Evolutionary conservation across 345 rosid species (phyloP).

Genomic region (Eutrema yunnanense): DNA sequence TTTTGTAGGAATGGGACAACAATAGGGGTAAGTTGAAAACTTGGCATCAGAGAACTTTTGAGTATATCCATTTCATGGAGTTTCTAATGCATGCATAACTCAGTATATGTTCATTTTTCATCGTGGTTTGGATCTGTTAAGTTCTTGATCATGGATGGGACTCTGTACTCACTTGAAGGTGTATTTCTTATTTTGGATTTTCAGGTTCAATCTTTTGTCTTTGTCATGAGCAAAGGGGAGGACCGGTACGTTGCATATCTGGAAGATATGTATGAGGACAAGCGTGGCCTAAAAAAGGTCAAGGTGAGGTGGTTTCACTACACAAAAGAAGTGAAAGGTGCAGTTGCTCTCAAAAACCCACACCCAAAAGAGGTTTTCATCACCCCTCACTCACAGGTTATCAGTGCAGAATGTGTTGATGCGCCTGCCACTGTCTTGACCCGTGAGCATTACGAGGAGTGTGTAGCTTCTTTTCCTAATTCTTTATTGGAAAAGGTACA

Average conservation of each 20-base stretch:
- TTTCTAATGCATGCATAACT: neutral
- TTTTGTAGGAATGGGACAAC: slow-evolving; percentile 78
- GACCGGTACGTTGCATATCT: slow-evolving; percentile 77
- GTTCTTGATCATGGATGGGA: neutral
- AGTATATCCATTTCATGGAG: neutral
- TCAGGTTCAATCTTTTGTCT: slow-evolving; percentile 90
- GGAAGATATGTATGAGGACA: slow-evolving; percentile 99
- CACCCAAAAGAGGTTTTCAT: slow-evolving; percentile 94
- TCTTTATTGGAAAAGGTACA: slow-evolving; percentile 55
- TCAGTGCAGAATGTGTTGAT: slow-evolving; percentile 94
- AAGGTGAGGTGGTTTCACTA: slow-evolving; percentile 97
- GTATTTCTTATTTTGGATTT: slow-evolving; percentile 5
- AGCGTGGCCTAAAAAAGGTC: slow-evolving; percentile 85
- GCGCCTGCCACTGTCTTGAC: slow-evolving; percentile 83
- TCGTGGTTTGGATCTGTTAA: neutral
- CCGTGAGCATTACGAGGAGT: slow-evolving; percentile 69
- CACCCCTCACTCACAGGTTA: slow-evolving; percentile 87
- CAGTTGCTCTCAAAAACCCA: slow-evolving; percentile 56
- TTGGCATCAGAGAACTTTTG: neutral
- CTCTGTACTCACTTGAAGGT: slow-evolving; percentile 15
- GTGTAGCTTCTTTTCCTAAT: slow-evolving; percentile 55
- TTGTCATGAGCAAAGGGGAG: slow-evolving; percentile 86
- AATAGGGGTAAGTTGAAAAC: slow-evolving; percentile 55
- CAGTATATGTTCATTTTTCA: neutral
- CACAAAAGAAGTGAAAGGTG: slow-evolving; percentile 82